Evolutionary conservation across 805 yeast species (phyloP).

Genomic region (Diddensiella caesifluorescens): DNA sequence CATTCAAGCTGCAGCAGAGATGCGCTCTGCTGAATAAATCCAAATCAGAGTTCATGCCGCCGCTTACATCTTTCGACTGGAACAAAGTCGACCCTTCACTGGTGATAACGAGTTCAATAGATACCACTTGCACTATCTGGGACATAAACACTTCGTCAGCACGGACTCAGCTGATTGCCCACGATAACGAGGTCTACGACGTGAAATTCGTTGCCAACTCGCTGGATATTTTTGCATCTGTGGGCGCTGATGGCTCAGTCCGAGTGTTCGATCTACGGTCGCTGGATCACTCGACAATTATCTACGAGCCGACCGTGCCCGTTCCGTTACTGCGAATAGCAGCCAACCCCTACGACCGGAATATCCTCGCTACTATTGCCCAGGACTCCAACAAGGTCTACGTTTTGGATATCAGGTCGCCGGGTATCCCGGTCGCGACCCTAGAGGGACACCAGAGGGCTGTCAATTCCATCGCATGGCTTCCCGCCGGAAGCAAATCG

Average conservation of each 20-base stretch:
- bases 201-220: slow-evolving; percentile 76
- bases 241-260: slow-evolving; percentile 93
- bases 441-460: slow-evolving; percentile 63
- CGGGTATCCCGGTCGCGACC: slow-evolving; percentile 72
- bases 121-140: slow-evolving; percentile 97
- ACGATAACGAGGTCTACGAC: slow-evolving; percentile 91
- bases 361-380: slow-evolving; percentile 78
- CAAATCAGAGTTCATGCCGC: slow-evolving; percentile 56
- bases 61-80: slow-evolving; percentile 95
- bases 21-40: slow-evolving; percentile 39
- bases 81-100: slow-evolving; percentile 61
- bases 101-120: slow-evolving; percentile 81
- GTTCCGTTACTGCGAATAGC: slow-evolving; percentile 70
- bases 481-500: slow-evolving; percentile 44
- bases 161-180: slow-evolving; percentile 92
- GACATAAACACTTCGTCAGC: slow-evolving; percentile 67
- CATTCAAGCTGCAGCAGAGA: slow-evolving; percentile 36
- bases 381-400: slow-evolving; percentile 60
- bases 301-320: slow-evolving; percentile 57
- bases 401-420: slow-evolving; percentile 79
- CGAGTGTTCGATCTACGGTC: slow-evolving; percentile 86
- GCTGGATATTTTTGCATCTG: slow-evolving; percentile 78
- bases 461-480: slow-evolving; percentile 78
- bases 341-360: slow-evolving; percentile 73
- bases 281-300: slow-evolving; percentile 88